Conservation (phyloP, 306 rosid species). For the Rosa lucieae region DNA sequence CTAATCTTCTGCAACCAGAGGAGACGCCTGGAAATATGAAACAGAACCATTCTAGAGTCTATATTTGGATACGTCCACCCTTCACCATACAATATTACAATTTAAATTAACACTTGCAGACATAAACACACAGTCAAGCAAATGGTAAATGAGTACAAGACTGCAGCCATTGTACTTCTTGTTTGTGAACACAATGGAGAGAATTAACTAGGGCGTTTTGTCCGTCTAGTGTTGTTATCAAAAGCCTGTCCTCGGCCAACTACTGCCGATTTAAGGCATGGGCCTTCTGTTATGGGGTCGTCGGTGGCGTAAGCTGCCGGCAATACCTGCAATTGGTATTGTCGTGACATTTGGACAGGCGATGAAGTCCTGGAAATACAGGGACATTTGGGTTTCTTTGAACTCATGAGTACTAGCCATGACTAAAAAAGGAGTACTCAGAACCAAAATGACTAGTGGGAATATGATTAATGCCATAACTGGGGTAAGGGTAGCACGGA, state of each 20-base stretch:
- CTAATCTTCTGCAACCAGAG: neutral
- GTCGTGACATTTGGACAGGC: neutral
- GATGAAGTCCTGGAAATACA: neutral
- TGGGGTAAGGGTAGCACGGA: neutral
- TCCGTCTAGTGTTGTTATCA: neutral
- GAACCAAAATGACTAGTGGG: neutral
- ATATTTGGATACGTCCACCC: neutral
- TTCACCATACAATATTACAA: neutral
- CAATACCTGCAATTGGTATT: neutral
- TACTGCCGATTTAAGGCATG: neutral
- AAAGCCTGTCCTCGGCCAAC: neutral
- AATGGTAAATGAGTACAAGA: neutral
- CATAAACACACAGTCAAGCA: neutral
- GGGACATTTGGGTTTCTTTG: constrained; percentile 9
- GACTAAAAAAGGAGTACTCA: neutral
- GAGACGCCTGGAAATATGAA: neutral
- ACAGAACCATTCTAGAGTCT: neutral
- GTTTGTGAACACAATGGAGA: constrained; percentile 8
- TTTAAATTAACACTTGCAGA: neutral
- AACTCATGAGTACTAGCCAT: neutral
- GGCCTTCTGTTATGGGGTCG: neutral
- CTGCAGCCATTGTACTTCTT: constrained; percentile 23
- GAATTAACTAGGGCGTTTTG: neutral
- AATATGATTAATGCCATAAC: neutral
- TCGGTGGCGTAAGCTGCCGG: neutral